Evolutionary conservation across 1,284 basidiomycete genomes (phyloP).

Genomic region (Vanrija sp.): DNA sequence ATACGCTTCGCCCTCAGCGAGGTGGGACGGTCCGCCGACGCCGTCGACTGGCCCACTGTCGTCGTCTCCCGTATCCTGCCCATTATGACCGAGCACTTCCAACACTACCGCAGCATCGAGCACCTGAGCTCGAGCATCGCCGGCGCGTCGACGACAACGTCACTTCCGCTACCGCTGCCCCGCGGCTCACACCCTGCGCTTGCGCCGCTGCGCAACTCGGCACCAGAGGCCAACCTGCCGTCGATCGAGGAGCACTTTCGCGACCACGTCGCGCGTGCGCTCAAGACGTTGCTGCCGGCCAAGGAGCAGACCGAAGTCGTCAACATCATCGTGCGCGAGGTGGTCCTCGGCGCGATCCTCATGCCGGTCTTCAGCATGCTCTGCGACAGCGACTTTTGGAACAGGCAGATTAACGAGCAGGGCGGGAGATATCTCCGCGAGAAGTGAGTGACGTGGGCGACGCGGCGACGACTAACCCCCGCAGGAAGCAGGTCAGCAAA

Average conservation of each 20-base stretch:
- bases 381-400: constrained; percentile 95
- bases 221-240: constrained; percentile 74
- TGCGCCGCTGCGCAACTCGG: constrained; percentile 69
- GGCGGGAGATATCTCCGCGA: constrained; percentile 43
- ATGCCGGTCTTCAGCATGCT: constrained; percentile 87
- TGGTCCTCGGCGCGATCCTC: constrained; percentile 74
- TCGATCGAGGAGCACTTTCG: constrained; percentile 82
- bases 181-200: constrained; percentile 67
- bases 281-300: constrained; percentile 70
- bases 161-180: constrained; percentile 33
- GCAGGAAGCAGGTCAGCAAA: constrained; percentile 52
- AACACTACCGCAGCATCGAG: constrained; percentile 88
- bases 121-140: constrained; percentile 50
- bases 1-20: constrained; percentile 65
- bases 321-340: constrained; percentile 70
- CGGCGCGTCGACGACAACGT: constrained; percentile 41
- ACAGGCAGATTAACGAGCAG: constrained; percentile 75
- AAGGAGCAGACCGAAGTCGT: constrained; percentile 71
- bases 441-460: constrained; percentile 23
- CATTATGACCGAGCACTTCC: constrained; percentile 79
- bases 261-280: constrained; percentile 62
- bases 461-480: neutral
- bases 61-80: constrained; percentile 80
- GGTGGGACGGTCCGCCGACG: constrained; percentile 57
- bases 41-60: constrained; percentile 70